Percentiles rank a stretch among this genome's conserved stretches.
These are phyloP conservation scores for Aspergillus leporis DNA, from an alignment of 495 filamentous ascomycete genomes.

Conservation along the genomic window DNA sequence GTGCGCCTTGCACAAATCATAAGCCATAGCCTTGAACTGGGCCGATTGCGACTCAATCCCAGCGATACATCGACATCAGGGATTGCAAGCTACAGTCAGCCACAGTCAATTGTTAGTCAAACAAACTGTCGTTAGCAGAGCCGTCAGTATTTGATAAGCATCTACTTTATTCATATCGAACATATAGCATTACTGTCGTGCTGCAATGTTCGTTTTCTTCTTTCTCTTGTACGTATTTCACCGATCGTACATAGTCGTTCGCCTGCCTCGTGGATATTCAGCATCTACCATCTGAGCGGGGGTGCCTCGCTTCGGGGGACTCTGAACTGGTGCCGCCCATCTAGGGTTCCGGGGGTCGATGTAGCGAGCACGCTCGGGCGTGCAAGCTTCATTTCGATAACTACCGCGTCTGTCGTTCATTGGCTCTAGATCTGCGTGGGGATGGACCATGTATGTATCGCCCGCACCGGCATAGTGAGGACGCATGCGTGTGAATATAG, in stretches of 20 bases:
- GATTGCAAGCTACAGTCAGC: background rate
- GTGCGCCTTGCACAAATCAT: background rate
- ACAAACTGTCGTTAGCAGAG: background rate
- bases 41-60: background rate
- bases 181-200: background rate
- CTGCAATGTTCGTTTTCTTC: background rate
- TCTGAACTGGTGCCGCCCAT: background rate
- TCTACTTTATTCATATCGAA: background rate
- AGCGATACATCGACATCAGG: background rate
- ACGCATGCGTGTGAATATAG: slow-evolving; percentile 22
- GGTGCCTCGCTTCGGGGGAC: background rate
- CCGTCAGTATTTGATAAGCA: background rate
- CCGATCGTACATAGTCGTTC: background rate
- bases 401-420: slow-evolving; percentile 15
- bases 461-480: slow-evolving; percentile 9
- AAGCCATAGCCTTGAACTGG: background rate
- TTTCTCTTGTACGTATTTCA: background rate
- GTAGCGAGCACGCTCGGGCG: background rate
- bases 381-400: slow-evolving; percentile 3
- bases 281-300: background rate
- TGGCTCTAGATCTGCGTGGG: slow-evolving; percentile 15
- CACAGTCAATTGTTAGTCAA: background rate
- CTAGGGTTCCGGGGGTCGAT: background rate
- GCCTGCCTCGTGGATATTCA: background rate
- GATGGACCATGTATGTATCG: slow-evolving; percentile 14